phyloP scores from a whole-genome alignment of 257 asterid genomes.

The Nicotiana benthamiana region DNA sequence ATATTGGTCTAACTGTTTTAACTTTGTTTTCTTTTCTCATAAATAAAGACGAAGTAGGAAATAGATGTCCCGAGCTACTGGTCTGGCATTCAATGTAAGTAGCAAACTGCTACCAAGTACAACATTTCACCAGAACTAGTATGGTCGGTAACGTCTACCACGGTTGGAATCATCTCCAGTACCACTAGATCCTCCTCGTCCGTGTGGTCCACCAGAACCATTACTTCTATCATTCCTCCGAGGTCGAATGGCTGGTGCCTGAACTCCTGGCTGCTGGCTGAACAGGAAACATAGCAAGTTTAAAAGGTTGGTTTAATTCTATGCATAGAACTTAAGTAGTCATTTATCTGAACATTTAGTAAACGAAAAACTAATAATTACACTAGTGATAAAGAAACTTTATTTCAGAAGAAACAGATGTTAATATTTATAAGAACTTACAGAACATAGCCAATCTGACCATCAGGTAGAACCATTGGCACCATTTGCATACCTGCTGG shows the following conservation, averaged over 20 bases:
- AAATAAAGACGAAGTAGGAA: neutral
- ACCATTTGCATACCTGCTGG: slow-evolving; percentile 99
- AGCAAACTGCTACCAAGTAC: slow-evolving; percentile 11
- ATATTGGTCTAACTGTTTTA: neutral
- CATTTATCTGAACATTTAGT: neutral
- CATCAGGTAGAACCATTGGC: slow-evolving; percentile 97
- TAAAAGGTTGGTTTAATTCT: neutral
- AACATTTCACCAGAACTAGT: slow-evolving; percentile 24
- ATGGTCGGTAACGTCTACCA: slow-evolving; percentile 73
- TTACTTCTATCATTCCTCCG: slow-evolving; percentile 69
- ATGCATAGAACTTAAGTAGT: neutral
- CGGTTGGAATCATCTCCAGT: slow-evolving; percentile 49
- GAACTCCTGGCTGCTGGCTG: slow-evolving; percentile 95
- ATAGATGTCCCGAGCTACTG: neutral
- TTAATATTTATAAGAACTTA: slow-evolving; percentile 34
- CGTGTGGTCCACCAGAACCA: slow-evolving; percentile 48
- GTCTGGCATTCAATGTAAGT: neutral
- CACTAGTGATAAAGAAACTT: neutral
- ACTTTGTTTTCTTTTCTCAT: neutral
- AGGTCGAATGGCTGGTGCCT: slow-evolving; percentile 69
- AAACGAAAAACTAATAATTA: neutral
- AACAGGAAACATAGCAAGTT: neutral
- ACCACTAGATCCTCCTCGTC: slow-evolving; percentile 49
- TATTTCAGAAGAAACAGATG: neutral
- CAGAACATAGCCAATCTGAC: slow-evolving; percentile 95